These are phyloP conservation scores for Tothia fuscella DNA, from an alignment of 2,329 filamentous ascomycete genomes.

Conservation along the genomic window DNA sequence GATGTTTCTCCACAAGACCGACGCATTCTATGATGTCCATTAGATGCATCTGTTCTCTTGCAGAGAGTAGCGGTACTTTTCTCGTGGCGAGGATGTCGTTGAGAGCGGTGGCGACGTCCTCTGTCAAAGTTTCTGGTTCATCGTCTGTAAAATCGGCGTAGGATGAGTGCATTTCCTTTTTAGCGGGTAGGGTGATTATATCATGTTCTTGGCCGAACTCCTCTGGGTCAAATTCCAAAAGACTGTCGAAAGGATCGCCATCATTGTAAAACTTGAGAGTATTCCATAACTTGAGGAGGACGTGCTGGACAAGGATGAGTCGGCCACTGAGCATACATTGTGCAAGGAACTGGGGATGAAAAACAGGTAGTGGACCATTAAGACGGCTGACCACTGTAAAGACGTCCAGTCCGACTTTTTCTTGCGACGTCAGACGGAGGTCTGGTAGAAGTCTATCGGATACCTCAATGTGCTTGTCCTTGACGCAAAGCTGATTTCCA, in stretches of 20 bases:
- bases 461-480: slow-evolving; percentile 61
- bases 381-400: slow-evolving; percentile 73
- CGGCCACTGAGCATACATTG: slow-evolving; percentile 81
- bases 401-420: slow-evolving; percentile 49
- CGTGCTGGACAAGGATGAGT: slow-evolving; percentile 53
- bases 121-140: slow-evolving; percentile 54
- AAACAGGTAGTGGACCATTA: slow-evolving; percentile 78
- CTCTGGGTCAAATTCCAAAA: slow-evolving; percentile 48
- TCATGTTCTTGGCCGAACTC: slow-evolving; percentile 32
- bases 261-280: slow-evolving; percentile 73
- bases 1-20: slow-evolving; percentile 72
- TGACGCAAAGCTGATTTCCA: slow-evolving; percentile 82
- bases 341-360: slow-evolving; percentile 82
- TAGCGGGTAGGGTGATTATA: slow-evolving; percentile 20
- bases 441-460: slow-evolving; percentile 48
- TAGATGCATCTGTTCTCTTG: slow-evolving; percentile 75
- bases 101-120: slow-evolving; percentile 56
- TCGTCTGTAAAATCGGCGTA: slow-evolving; percentile 41
- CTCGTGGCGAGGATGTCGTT: slow-evolving; percentile 66
- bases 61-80: slow-evolving; percentile 67
- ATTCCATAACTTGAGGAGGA: slow-evolving; percentile 60
- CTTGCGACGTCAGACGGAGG: slow-evolving; percentile 37
- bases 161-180: slow-evolving; percentile 38
- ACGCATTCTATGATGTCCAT: slow-evolving; percentile 77
- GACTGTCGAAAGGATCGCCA: slow-evolving; percentile 68